Conservation (phyloP, 257 asterid species). For the Sherardia arvensis region DNA sequence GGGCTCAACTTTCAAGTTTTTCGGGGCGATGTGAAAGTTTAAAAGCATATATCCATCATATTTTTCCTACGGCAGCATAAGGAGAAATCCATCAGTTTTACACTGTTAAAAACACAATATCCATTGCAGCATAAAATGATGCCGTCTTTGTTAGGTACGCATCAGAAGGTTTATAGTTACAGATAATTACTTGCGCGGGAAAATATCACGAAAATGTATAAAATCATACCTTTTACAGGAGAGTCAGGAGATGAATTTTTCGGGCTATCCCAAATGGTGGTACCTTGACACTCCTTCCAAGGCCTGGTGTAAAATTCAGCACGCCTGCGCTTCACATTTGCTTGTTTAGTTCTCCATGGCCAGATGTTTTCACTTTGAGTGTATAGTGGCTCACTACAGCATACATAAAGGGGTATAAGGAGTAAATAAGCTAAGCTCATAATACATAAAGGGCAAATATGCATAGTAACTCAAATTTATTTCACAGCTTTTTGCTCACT, state of each 20-base stretch:
- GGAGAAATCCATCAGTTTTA: neutral
- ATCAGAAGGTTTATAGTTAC: neutral
- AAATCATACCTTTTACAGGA: conserved; percentile 38
- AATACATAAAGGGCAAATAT: neutral
- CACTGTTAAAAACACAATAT: neutral
- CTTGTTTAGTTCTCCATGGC: conserved; percentile 25
- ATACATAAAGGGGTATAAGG: neutral
- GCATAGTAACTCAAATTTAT: neutral
- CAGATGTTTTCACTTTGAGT: conserved; percentile 27
- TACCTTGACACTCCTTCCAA: conserved; percentile 27
- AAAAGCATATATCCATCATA: neutral
- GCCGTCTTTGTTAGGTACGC: neutral
- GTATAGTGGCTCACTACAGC: conserved; percentile 34
- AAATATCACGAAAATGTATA: neutral
- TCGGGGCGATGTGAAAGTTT: neutral
- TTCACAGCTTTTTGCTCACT: neutral
- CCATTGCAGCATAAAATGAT: neutral
- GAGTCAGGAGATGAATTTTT: conserved; percentile 37
- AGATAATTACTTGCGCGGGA: neutral
- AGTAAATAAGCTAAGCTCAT: neutral
- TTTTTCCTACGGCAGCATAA: neutral
- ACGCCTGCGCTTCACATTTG: conserved; percentile 26
- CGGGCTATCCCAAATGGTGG: conserved; percentile 31
- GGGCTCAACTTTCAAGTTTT: neutral
- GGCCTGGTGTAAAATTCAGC: conserved; percentile 66